A percentile compares a stretch with the other conserved stretches of the same genome.
phyloP scores from a whole-genome alignment of 2,329 filamentous ascomycete species.

The Fusarium sp. region DNA sequence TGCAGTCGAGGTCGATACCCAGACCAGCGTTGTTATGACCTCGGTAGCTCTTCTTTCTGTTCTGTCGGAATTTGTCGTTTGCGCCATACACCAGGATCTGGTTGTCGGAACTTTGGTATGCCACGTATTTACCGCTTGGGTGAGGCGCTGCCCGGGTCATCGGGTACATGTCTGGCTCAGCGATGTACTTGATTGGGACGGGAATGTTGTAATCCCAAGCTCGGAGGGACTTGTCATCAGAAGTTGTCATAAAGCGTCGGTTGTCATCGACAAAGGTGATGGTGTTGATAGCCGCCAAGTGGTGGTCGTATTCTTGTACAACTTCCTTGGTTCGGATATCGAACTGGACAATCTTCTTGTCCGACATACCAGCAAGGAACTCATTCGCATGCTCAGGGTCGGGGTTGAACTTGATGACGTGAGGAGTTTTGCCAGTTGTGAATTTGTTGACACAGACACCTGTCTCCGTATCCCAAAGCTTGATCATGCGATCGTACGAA shows the following conservation, averaged over 20 bases:
- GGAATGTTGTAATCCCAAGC: slow-evolving; percentile 99
- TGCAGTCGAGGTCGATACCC: slow-evolving; percentile 88
- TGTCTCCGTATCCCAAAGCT: slow-evolving; percentile 98
- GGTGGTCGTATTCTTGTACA: slow-evolving; percentile 98
- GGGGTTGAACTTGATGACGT: slow-evolving; percentile 94
- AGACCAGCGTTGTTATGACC: slow-evolving; percentile 97
- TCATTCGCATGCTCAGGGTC: slow-evolving; percentile 81
- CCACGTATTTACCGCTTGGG: slow-evolving; percentile 92
- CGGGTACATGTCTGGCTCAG: slow-evolving; percentile 97
- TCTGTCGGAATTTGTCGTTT: slow-evolving; percentile 95
- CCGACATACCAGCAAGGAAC: slow-evolving; percentile 95
- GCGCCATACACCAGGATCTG: slow-evolving; percentile 96
- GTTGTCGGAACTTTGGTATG: slow-evolving; percentile 94
- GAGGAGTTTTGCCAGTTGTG: slow-evolving; percentile 93
- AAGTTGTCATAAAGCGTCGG: slow-evolving; percentile 96
- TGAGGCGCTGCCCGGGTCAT: slow-evolving; percentile 88
- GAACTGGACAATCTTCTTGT: slow-evolving; percentile 99
- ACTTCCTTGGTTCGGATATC: slow-evolving; percentile 85
- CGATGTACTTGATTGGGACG: slow-evolving; percentile 98
- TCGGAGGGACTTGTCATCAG: slow-evolving; percentile 94
- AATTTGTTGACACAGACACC: slow-evolving; percentile 89
- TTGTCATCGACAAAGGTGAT: slow-evolving; percentile 96
- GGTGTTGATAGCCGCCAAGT: slow-evolving; percentile 97
- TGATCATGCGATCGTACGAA: slow-evolving; percentile 95
- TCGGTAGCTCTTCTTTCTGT: slow-evolving; percentile 95